A percentile compares a stretch with the other conserved stretches of the same genome.
Conservation (phyloP, 371 early-diverging fungal genomes). For the Apophysomyces trapeziformis region DNA sequence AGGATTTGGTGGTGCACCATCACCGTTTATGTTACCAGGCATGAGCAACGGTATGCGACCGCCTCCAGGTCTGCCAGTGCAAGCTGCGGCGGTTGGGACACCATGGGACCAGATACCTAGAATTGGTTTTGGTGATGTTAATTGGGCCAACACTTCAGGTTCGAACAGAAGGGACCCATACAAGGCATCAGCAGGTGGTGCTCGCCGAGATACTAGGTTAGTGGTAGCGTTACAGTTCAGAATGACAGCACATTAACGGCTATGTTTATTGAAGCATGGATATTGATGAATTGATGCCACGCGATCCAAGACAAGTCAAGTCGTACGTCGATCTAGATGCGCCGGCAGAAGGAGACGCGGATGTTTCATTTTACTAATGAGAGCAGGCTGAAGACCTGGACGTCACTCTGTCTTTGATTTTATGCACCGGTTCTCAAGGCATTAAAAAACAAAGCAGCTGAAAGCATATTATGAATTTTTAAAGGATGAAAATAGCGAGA, state of each 20-base stretch:
- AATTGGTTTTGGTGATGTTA: conserved; percentile 59
- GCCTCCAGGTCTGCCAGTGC: conserved; percentile 22
- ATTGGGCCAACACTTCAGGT: conserved; percentile 4
- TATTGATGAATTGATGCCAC: conserved; percentile 41
- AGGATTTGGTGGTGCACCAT: conserved; percentile 31
- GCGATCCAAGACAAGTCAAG: conserved; percentile 78
- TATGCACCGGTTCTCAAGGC: not conserved
- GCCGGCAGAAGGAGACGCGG: conserved; percentile 83
- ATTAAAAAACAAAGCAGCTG: not conserved
- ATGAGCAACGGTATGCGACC: conserved; percentile 23
- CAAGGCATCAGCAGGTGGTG: conserved; percentile 20
- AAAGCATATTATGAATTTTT: not conserved
- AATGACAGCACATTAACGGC: not conserved
- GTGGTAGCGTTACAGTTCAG: not conserved
- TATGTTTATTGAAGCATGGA: conserved; percentile 23
- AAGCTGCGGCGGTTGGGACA: conserved; percentile 54
- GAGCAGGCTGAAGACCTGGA: not conserved
- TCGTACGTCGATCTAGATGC: conserved; percentile 91
- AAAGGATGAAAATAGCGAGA: not conserved
- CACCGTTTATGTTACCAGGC: conserved; percentile 30
- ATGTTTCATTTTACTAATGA: conserved; percentile 53
- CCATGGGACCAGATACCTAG: conserved; percentile 72
- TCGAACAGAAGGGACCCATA: conserved; percentile 11
- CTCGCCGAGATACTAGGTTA: conserved; percentile 15
- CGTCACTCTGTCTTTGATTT: not conserved